These are phyloP conservation scores for Cadophora luteo-olivacea DNA, from an alignment of 2,329 filamentous ascomycete species.

Conservation along the genomic window DNA sequence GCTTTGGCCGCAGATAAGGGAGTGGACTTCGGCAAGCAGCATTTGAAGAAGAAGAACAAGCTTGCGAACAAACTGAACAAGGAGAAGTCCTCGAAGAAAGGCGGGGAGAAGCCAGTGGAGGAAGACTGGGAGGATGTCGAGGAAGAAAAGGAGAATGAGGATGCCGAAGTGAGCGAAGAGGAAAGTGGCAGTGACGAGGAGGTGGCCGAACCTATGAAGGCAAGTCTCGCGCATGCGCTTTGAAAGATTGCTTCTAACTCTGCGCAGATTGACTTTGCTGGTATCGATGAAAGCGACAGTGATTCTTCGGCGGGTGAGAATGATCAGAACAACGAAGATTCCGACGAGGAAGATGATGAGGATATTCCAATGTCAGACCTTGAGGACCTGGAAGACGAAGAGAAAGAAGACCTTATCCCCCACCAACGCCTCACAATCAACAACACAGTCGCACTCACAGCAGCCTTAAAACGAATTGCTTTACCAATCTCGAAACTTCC, in stretches of 20 bases:
- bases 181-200: slow-evolving; percentile 49
- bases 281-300: slow-evolving; percentile 67
- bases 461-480: slow-evolving; percentile 80
- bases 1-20: slow-evolving; percentile 63
- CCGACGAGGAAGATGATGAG: slow-evolving; percentile 77
- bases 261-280: slow-evolving; percentile 57
- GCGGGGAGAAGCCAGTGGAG: slow-evolving; percentile 44
- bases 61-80: slow-evolving; percentile 55
- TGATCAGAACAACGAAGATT: slow-evolving; percentile 50
- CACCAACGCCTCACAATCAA: slow-evolving; percentile 96
- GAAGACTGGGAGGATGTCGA: slow-evolving; percentile 52
- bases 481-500: slow-evolving; percentile 72
- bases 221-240: slow-evolving; percentile 23
- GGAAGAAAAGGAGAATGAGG: slow-evolving; percentile 42
- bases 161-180: slow-evolving; percentile 40
- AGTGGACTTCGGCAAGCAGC: slow-evolving; percentile 56
- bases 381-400: slow-evolving; percentile 77
- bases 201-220: slow-evolving; percentile 35
- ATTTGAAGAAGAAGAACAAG: slow-evolving; percentile 47
- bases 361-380: slow-evolving; percentile 91
- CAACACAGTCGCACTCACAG: slow-evolving; percentile 86
- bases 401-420: slow-evolving; percentile 85
- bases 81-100: slow-evolving; percentile 53
- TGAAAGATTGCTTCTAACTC: slow-evolving; percentile 21
- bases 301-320: slow-evolving; percentile 57